Evolutionary conservation across 225 moss, liverwort and hornwort species (phyloP).

Genomic region (Pleurozium schreberi): DNA sequence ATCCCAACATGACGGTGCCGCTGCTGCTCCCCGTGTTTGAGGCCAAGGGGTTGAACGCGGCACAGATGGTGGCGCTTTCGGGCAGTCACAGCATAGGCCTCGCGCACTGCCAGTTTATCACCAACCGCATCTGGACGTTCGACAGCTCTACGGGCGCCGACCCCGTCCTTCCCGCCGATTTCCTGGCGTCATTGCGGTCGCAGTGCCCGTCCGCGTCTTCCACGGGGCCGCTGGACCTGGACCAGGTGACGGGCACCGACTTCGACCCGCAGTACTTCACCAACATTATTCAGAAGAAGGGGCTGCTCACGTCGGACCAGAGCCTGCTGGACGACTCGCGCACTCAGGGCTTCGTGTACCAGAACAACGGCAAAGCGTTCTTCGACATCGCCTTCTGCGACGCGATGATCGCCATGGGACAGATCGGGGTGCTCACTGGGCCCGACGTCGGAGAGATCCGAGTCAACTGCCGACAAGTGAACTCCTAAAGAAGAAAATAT

Average conservation of each 20-base stretch:
- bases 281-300: constrained; percentile 2
- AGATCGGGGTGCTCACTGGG: constrained; percentile 2
- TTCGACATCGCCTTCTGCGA: not conserved
- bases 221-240: not conserved
- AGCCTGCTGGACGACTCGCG: not conserved
- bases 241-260: not conserved
- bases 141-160: not conserved
- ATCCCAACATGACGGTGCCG: not conserved
- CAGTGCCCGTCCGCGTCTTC: constrained; percentile 8
- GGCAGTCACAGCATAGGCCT: constrained; percentile 10
- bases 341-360: not conserved
- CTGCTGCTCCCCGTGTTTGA: not conserved
- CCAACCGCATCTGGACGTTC: constrained; percentile 7
- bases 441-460: not conserved
- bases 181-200: not conserved
- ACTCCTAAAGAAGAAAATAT: not conserved
- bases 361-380: not conserved
- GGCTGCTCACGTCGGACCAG: constrained; percentile 20
- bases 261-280: constrained; percentile 18
- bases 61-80: constrained; percentile 31
- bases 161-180: not conserved
- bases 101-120: constrained; percentile 4
- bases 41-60: not conserved
- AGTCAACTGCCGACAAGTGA: constrained; percentile 2
- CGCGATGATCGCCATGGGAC: constrained; percentile 12